These are phyloP conservation scores for Solanum lycopersicoides DNA, from an alignment of 257 asterid species.

Conservation along the genomic window DNA sequence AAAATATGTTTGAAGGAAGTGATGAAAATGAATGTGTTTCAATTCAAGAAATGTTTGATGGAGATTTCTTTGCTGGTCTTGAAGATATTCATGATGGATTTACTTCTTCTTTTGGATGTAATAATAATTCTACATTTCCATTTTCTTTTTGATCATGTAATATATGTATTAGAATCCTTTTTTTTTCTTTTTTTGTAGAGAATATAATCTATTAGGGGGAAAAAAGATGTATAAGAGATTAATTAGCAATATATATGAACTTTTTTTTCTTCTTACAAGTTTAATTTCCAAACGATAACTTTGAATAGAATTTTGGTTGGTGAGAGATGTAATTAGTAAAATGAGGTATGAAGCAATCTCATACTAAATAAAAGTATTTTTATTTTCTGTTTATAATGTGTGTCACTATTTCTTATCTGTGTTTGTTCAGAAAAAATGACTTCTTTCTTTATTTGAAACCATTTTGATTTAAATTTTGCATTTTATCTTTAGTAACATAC, in stretches of 20 bases:
- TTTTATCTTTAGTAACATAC: neutral
- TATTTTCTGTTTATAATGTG: neutral
- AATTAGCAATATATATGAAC: neutral
- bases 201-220: neutral
- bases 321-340: neutral
- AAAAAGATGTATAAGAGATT: neutral
- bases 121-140: neutral
- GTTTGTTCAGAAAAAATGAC: neutral
- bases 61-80: slow-evolving; percentile 7
- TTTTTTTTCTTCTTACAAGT: neutral
- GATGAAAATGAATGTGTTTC: slow-evolving; percentile 1
- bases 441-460: neutral
- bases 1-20: neutral
- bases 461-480: neutral
- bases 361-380: neutral
- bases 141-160: neutral
- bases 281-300: neutral
- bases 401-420: neutral
- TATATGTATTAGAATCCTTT: neutral
- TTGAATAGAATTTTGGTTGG: neutral
- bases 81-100: slow-evolving; percentile 4
- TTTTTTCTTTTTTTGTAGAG: neutral
- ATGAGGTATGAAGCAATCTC: neutral
- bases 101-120: neutral
- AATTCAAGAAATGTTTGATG: neutral